phyloP scores from a whole-genome alignment of 176 grass and related monocot genomes.

The Triticum turgidum region DNA sequence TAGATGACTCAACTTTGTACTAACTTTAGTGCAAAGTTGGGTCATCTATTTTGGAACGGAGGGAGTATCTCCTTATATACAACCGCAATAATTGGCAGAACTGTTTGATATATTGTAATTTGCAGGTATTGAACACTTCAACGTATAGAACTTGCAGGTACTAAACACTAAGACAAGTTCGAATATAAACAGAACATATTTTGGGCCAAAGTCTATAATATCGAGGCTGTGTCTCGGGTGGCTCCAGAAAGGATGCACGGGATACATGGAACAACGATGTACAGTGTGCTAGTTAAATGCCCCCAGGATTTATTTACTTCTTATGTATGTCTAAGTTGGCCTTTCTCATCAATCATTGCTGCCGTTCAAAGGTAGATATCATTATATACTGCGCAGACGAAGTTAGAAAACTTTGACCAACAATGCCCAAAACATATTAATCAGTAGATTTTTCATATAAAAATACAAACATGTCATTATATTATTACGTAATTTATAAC shows the following conservation, averaged over 20 bases:
- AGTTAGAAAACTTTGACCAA: background rate
- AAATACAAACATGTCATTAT: background rate
- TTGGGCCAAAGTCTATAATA: background rate
- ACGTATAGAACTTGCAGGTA: background rate
- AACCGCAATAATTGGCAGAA: background rate
- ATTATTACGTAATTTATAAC: background rate
- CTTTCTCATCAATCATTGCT: background rate
- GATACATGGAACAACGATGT: background rate
- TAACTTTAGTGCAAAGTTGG: too few relatives aligned
- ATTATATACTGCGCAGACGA: background rate
- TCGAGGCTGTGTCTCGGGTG: background rate
- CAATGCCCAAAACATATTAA: background rate
- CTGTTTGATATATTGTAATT: background rate
- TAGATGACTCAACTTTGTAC: too few relatives aligned
- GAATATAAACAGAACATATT: background rate
- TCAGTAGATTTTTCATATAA: background rate
- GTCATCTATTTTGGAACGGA: too few relatives aligned
- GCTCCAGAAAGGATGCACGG: background rate
- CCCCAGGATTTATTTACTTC: conserved; percentile 4
- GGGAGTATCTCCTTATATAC: background rate
- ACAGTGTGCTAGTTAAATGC: background rate
- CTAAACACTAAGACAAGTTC: background rate
- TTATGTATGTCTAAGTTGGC: background rate
- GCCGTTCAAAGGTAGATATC: background rate
- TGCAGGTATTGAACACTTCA: conserved; percentile 2